phyloP scores from a whole-genome alignment of 2,329 filamentous ascomycete species.

The Apiospora saccharicola region DNA sequence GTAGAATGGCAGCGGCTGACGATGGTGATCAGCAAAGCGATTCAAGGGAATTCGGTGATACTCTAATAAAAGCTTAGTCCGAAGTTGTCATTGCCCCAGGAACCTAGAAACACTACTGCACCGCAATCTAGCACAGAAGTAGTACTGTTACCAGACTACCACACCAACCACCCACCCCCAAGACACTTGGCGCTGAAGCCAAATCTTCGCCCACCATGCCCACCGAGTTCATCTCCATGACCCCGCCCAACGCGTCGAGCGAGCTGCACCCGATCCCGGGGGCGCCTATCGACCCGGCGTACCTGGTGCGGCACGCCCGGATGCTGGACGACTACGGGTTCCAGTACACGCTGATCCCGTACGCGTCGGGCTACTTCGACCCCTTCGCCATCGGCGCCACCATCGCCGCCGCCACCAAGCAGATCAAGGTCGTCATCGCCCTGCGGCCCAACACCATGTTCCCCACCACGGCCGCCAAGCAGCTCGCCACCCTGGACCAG shows the following conservation, averaged over 20 bases:
- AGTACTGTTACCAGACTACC: background rate
- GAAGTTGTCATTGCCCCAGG: background rate
- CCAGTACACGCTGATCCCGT: constrained; percentile 69
- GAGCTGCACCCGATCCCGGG: constrained; percentile 61
- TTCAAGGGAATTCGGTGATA: too few species aligned
- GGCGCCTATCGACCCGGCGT: constrained; percentile 61
- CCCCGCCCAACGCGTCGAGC: constrained; percentile 63
- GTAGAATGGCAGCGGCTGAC: background rate
- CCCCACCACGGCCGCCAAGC: constrained; percentile 68
- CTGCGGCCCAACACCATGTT: constrained; percentile 68
- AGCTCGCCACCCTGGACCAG: constrained; percentile 67
- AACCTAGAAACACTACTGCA: background rate
- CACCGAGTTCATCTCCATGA: constrained; percentile 65
- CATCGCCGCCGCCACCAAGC: constrained; percentile 63
- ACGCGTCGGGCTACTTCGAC: constrained; percentile 62
- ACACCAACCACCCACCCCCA: background rate
- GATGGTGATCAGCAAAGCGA: background rate
- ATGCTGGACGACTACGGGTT: constrained; percentile 66
- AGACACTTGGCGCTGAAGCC: background rate
- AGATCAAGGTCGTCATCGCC: constrained; percentile 68
- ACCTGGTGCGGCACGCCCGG: constrained; percentile 62
- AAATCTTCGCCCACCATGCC: constrained; percentile 43
- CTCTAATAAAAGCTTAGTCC: background rate
- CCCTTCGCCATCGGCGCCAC: constrained; percentile 67
- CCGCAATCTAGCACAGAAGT: background rate